These are phyloP conservation scores for Erodium maritimum DNA, from an alignment of 345 rosid genomes.

Conservation along the genomic window DNA sequence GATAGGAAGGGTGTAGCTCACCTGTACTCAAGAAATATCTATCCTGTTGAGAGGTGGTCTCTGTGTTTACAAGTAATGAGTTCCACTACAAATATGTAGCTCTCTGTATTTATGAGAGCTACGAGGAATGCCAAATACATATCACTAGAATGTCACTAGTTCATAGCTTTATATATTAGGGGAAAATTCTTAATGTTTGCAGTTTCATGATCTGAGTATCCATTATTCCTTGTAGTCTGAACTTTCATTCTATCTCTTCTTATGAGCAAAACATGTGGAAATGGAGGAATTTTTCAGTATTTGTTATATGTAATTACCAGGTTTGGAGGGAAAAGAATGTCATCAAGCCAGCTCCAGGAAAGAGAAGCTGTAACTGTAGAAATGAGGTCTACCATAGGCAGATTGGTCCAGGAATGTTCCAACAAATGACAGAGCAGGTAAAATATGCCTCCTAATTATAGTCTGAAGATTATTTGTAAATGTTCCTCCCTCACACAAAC, in stretches of 20 bases:
- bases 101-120: neutral
- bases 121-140: neutral
- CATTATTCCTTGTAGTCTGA: neutral
- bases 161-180: neutral
- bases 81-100: too few species aligned
- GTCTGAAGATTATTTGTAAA: neutral
- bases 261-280: neutral
- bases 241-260: neutral
- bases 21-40: too few species aligned
- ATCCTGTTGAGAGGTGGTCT: too few species aligned
- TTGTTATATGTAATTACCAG: slow-evolving; percentile 20
- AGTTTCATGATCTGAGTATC: neutral
- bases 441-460: neutral
- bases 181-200: too few species aligned
- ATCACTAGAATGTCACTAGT: neutral
- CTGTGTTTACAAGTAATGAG: too few species aligned
- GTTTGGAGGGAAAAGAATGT: slow-evolving; percentile 98
- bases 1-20: too few species aligned
- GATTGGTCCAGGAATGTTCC: slow-evolving; percentile 99
- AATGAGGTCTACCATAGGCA: slow-evolving; percentile 96
- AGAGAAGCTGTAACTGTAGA: slow-evolving; percentile 90
- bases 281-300: neutral
- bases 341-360: slow-evolving; percentile 90
- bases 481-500: neutral
- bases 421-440: slow-evolving; percentile 98